Conservation (phyloP, 805 yeast genomes). For the Metschnikowia baotianmanensis region DNA sequence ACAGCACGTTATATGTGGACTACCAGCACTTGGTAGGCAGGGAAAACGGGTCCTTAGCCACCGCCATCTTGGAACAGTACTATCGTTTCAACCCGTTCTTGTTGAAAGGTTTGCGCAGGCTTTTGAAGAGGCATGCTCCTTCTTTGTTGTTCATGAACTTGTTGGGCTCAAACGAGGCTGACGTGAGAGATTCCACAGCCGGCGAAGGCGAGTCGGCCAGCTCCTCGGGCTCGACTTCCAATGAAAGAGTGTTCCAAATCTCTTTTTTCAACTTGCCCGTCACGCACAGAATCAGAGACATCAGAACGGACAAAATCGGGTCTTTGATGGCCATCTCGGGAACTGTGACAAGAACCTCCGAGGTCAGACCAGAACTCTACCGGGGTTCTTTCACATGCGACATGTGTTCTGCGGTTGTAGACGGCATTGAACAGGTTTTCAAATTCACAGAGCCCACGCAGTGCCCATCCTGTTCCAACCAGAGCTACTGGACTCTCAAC, state of each 20-base stretch:
- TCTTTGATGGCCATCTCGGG: slow-evolving; percentile 82
- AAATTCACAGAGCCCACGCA: slow-evolving; percentile 92
- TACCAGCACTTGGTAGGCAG: slow-evolving; percentile 71
- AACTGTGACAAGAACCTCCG: slow-evolving; percentile 93
- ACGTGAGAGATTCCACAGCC: slow-evolving; percentile 33
- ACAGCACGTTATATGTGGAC: slow-evolving; percentile 79
- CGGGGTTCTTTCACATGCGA: slow-evolving; percentile 88
- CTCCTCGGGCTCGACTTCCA: slow-evolving; percentile 45
- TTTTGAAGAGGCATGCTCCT: slow-evolving; percentile 76
- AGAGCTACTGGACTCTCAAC: slow-evolving; percentile 79
- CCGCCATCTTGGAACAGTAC: slow-evolving; percentile 87
- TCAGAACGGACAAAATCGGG: slow-evolving; percentile 87
- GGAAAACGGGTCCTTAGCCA: slow-evolving; percentile 84
- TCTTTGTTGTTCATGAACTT: slow-evolving; percentile 46
- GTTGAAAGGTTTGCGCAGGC: slow-evolving; percentile 66
- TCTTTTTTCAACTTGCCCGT: slow-evolving; percentile 85
- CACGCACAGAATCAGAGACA: slow-evolving; percentile 80
- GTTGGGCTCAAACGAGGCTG: slow-evolving; percentile 36
- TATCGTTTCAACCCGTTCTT: slow-evolving; percentile 89
- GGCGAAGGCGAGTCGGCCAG: slow-evolving; percentile 34
- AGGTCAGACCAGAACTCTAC: slow-evolving; percentile 91
- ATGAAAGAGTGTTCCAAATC: slow-evolving; percentile 81
- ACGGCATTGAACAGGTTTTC: slow-evolving; percentile 89
- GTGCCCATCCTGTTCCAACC: slow-evolving; percentile 88
- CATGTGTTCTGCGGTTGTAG: slow-evolving; percentile 77